Conservation (phyloP, 352 stramenopile genomes). For the Globisporangium cystogenes region DNA sequence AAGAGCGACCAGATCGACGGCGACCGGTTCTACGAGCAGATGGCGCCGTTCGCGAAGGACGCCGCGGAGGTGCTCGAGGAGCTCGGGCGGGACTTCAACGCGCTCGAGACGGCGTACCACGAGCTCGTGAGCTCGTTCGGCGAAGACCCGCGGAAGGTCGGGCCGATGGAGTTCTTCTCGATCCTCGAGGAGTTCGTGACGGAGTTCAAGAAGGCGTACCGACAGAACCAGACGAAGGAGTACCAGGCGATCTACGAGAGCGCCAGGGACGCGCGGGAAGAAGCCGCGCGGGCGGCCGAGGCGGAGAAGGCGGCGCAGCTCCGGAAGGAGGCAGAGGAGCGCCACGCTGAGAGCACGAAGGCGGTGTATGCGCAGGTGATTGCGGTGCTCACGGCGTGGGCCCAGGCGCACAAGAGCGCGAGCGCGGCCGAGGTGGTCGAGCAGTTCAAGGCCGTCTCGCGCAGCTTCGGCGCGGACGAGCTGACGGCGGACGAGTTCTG, state of each 20-base stretch:
- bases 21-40: constrained; percentile 79
- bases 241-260: constrained; percentile 75
- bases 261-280: constrained; percentile 39
- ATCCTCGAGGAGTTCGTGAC: constrained; percentile 81
- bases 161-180: constrained; percentile 78
- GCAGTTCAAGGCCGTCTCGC: constrained; percentile 52
- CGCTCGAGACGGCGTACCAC: constrained; percentile 66
- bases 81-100: constrained; percentile 66
- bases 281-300: constrained; percentile 31
- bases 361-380: constrained; percentile 66
- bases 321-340: constrained; percentile 48
- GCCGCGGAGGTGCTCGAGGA: constrained; percentile 79
- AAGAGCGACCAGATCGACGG: constrained; percentile 68
- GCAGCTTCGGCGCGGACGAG: constrained; percentile 56
- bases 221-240: constrained; percentile 86
- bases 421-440: constrained; percentile 46
- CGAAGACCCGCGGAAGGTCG: constrained; percentile 76
- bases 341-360: constrained; percentile 48
- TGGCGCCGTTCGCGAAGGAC: constrained; percentile 77
- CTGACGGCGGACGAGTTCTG: constrained; percentile 73
- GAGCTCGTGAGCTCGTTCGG: constrained; percentile 81
- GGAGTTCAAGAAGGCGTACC: constrained; percentile 87
- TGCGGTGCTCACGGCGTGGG: constrained; percentile 51
- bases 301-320: constrained; percentile 40
- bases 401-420: constrained; percentile 41